Conservation (phyloP, 768 basidiomycete species). For the Dentipellis sp. region DNA sequence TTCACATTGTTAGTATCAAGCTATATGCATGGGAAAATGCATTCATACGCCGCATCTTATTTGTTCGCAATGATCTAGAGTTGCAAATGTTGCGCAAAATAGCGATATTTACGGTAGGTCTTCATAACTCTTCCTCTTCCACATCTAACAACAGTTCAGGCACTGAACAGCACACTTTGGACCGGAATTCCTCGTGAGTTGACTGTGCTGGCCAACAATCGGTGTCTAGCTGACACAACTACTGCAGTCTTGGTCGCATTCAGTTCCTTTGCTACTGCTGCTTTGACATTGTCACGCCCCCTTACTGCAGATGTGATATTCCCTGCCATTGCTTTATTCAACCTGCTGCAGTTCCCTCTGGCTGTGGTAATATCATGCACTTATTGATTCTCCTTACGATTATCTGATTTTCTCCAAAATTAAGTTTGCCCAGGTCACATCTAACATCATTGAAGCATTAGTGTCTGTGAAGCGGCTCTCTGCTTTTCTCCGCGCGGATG, state of each 20-base stretch:
- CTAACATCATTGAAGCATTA: slow-evolving; percentile 76
- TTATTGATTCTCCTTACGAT: slow-evolving; percentile 1
- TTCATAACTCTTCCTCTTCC: neutral
- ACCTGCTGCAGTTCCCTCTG: slow-evolving; percentile 80
- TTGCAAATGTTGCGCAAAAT: slow-evolving; percentile 77
- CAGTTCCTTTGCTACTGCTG: slow-evolving; percentile 72
- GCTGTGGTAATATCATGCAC: slow-evolving; percentile 46
- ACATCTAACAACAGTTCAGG: slow-evolving; percentile 21
- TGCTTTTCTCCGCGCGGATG: slow-evolving; percentile 65
- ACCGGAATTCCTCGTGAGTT: slow-evolving; percentile 47
- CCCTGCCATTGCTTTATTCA: slow-evolving; percentile 88
- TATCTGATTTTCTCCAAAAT: neutral
- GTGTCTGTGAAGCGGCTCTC: slow-evolving; percentile 78
- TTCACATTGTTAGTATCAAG: slow-evolving; percentile 50
- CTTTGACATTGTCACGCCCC: slow-evolving; percentile 49
- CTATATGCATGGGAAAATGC: slow-evolving; percentile 93
- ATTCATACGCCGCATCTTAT: slow-evolving; percentile 71
- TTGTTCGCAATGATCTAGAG: slow-evolving; percentile 77
- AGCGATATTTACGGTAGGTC: slow-evolving; percentile 57
- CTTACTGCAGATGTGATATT: slow-evolving; percentile 90
- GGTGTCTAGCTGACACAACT: slow-evolving; percentile 3
- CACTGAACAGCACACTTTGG: slow-evolving; percentile 58
- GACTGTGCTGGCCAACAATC: neutral
- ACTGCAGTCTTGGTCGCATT: slow-evolving; percentile 61
- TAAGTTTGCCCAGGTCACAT: slow-evolving; percentile 32